Conservation (phyloP, 768 basidiomycete genomes). For the Austroboletus festivus region DNA sequence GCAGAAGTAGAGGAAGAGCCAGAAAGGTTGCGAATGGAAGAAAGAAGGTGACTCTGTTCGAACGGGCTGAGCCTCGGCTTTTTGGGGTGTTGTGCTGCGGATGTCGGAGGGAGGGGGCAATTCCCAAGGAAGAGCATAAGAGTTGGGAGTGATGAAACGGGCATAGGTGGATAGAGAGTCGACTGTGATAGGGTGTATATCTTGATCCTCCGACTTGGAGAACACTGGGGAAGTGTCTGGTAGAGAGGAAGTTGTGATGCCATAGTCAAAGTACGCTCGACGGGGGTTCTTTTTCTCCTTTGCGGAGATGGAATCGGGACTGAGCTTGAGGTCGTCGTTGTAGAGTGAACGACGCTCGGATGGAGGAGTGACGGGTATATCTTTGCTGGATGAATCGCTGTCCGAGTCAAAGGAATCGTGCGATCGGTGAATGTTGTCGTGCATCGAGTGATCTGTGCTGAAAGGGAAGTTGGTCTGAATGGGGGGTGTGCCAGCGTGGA, state of each 20-base stretch:
- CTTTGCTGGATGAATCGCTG: constrained; percentile 8
- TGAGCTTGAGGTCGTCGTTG: constrained; percentile 4
- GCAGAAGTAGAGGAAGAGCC: constrained; percentile 81
- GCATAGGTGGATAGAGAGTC: neutral
- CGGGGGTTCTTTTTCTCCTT: constrained; percentile 19
- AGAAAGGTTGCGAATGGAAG: constrained; percentile 39
- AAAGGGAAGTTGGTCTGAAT: neutral
- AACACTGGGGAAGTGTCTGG: neutral
- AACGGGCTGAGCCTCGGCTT: neutral
- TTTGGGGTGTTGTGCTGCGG: constrained; percentile 2
- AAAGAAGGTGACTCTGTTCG: constrained; percentile 17
- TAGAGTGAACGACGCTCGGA: constrained; percentile 2
- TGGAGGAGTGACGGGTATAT: neutral
- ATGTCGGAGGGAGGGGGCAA: constrained; percentile 13
- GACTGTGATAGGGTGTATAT: neutral
- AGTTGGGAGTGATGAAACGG: constrained; percentile 1
- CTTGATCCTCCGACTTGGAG: constrained; percentile 8
- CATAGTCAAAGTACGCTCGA: constrained; percentile 24
- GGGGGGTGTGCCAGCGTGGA: neutral
- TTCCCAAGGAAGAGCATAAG: constrained; percentile 20
- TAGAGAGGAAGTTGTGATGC: neutral
- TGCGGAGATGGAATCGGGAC: neutral
- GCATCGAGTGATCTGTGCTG: neutral
- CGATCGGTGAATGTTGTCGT: neutral
- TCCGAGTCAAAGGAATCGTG: constrained; percentile 13